Evolutionary conservation across 2,329 filamentous ascomycete genomes (phyloP).

Genomic region (Paraphaeosphaeria sporulosa): DNA sequence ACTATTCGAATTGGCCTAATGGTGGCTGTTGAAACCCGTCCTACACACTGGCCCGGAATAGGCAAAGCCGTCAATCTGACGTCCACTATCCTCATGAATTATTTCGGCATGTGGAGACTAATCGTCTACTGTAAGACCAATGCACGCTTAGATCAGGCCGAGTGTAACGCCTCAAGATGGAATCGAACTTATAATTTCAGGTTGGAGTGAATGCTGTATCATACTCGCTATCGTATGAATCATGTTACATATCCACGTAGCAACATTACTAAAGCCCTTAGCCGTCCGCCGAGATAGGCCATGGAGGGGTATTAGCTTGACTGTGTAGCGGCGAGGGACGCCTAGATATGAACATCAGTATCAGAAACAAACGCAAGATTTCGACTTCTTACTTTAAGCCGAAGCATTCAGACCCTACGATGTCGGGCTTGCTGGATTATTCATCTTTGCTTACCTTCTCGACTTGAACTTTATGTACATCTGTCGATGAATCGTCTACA

Average conservation of each 20-base stretch:
- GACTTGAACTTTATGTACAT: constrained; percentile 15
- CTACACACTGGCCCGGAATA: constrained; percentile 1
- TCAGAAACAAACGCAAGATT: constrained; percentile 6
- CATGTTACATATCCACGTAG: neutral
- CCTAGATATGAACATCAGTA: constrained; percentile 8
- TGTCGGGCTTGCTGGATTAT: constrained; percentile 15
- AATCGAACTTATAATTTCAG: neutral
- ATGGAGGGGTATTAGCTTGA: constrained; percentile 5
- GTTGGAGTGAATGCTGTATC: constrained; percentile 19
- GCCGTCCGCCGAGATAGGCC: constrained; percentile 6
- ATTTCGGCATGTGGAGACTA: constrained; percentile 5
- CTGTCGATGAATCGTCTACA: constrained; percentile 10
- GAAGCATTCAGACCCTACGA: constrained; percentile 15
- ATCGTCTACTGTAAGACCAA: constrained; percentile 9
- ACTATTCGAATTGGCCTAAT: neutral
- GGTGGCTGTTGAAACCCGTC: neutral
- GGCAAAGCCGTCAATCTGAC: constrained; percentile 9
- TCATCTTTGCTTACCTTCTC: constrained; percentile 20
- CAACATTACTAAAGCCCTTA: neutral
- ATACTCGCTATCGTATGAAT: constrained; percentile 17
- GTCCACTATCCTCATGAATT: constrained; percentile 1
- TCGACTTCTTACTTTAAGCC: constrained; percentile 2
- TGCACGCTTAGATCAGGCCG: constrained; percentile 4
- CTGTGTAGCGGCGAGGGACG: constrained; percentile 12
- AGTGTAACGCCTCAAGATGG: neutral